phyloP scores from a whole-genome alignment of 768 basidiomycete genomes.

The Russula emetica region DNA sequence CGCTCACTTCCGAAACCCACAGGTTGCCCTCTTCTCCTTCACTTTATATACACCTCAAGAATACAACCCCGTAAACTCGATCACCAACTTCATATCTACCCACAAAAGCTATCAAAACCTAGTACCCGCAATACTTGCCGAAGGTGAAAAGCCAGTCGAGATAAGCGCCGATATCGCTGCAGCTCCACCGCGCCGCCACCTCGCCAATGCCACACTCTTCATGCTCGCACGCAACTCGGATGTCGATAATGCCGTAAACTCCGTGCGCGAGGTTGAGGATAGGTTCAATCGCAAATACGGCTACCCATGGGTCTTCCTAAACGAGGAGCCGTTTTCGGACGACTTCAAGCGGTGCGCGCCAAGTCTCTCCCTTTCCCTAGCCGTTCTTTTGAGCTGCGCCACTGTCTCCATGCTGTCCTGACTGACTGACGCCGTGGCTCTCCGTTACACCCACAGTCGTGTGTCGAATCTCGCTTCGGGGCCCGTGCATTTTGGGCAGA shows the following conservation, averaged over 20 bases:
- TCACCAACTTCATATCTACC: neutral
- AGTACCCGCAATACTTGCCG: neutral
- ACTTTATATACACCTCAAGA: neutral
- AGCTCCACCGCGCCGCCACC: neutral
- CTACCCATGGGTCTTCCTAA: constrained; percentile 88
- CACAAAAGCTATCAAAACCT: neutral
- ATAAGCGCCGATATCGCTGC: neutral
- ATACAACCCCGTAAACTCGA: neutral
- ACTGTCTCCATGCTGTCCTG: neutral
- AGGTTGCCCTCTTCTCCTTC: constrained; percentile 1
- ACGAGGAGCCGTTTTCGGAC: constrained; percentile 74
- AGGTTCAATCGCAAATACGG: constrained; percentile 75
- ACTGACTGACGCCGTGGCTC: neutral
- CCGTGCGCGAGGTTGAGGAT: constrained; percentile 77
- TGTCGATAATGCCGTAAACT: constrained; percentile 51
- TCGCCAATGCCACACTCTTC: constrained; percentile 36
- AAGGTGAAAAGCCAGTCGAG: neutral
- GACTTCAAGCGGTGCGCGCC: constrained; percentile 60
- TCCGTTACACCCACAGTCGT: constrained; percentile 28
- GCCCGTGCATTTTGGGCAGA: constrained; percentile 40
- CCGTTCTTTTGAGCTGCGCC: neutral
- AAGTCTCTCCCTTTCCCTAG: neutral
- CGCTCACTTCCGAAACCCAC: neutral
- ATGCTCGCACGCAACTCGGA: constrained; percentile 67
- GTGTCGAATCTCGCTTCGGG: constrained; percentile 33